A percentile compares a stretch with the other conserved stretches of the same genome.
phyloP scores from a whole-genome alignment of 148 eudicot genomes.

The Vaccinium darrowii region DNA sequence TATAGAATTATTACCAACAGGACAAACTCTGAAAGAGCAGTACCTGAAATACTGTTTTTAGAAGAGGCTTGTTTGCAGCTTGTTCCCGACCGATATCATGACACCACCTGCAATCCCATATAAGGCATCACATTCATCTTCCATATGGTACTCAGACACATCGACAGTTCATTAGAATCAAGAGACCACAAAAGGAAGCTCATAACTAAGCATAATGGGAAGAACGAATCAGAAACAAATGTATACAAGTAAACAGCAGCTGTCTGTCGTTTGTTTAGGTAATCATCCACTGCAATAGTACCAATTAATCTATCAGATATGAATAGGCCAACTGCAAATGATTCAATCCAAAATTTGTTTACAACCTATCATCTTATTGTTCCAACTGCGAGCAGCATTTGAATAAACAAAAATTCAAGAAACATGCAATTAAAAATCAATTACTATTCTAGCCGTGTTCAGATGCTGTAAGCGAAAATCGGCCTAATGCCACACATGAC shows the following conservation, averaged over 20 bases:
- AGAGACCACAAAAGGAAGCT: background rate
- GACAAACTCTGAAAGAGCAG: background rate
- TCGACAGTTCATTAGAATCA: background rate
- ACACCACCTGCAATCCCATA: slow-evolving; percentile 40
- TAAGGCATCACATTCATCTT: background rate
- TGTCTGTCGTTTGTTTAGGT: background rate
- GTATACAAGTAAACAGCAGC: background rate
- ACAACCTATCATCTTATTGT: background rate
- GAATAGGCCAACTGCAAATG: slow-evolving; percentile 1
- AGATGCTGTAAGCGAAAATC: background rate
- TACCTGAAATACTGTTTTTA: slow-evolving; percentile 54
- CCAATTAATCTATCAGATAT: background rate
- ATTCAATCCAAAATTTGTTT: background rate
- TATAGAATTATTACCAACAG: background rate
- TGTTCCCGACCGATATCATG: slow-evolving; percentile 60
- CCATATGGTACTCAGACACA: background rate
- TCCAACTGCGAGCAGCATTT: background rate
- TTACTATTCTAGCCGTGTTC: background rate
- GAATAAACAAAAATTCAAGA: background rate
- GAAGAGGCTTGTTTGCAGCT: slow-evolving; percentile 50
- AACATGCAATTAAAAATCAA: background rate
- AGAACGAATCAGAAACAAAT: background rate
- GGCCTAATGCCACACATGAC: background rate
- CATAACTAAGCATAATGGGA: background rate
- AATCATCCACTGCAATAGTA: background rate